Evolutionary conservation across 176 grass and related monocot species (phyloP), one percentile per base, ranked within the genome.

Genomic region (Ensete glaucum): DNA sequence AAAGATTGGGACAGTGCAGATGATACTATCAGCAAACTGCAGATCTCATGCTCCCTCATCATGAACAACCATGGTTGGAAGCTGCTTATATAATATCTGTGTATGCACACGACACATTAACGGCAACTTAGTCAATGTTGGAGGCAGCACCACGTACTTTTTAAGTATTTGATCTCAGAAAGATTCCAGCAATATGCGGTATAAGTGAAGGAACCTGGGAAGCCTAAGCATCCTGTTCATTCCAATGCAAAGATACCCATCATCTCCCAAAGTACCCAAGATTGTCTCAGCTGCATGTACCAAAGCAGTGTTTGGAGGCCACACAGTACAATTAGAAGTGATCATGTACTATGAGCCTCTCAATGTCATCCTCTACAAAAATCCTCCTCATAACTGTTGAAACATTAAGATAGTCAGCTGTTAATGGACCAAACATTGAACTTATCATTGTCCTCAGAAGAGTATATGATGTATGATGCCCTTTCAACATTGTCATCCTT

Each of bases 271-370:
- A 21, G 91, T 88, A 53, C 91, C 96, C 88, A 99, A 84, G 16
- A 99, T 54, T 12, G 91, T 84, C 8, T 84, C 84, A 34, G 96
- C 84, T 0, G 96, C 96, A 9, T 99, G 96, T 64, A 88, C 88
- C 53, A 99, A 24, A 1, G 91, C 96, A 11, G 60, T 91, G 55
- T 99, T 99, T 0, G 91, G 96, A 2, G 88, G 86, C 96, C 96
- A 99, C 63, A 91, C 68, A 13, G 91, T 89, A 73, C 91, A 99
- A 12, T 88, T 91, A 54, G 96, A 99, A 17, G 96, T 94, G 70
- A 99, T 76, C 91, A 99, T 99, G 75, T 99, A 92, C 85, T 99
- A 99, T 51, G 96, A 60, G 96, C 96, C 83, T 99, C 96, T 71
- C 91, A 83, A 53, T 88, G 91, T 52, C 85, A 87, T 64, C 76